Evolutionary conservation across 176 grass and related monocot genomes (phyloP).

Genomic region (Eragrostis nindensis): DNA sequence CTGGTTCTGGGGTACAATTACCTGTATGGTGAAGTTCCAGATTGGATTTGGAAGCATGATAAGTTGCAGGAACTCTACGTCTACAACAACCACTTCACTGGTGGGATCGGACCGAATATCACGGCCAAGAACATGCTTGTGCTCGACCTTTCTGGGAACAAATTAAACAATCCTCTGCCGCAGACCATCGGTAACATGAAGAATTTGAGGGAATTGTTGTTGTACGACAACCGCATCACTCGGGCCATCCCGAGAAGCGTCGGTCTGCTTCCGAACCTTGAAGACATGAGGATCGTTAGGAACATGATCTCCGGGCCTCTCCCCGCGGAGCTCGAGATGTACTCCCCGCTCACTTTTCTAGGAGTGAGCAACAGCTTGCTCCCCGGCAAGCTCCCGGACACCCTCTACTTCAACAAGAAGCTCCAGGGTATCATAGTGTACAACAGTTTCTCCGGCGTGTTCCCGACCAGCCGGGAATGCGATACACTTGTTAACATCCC

Average conservation of each 20-base stretch:
- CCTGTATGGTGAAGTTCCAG: constrained; percentile 53
- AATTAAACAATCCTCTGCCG: constrained; percentile 55
- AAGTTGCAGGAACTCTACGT: constrained; percentile 41
- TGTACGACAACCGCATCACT: constrained; percentile 58
- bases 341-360: constrained; percentile 57
- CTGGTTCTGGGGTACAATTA: constrained; percentile 40
- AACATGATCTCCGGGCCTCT: constrained; percentile 62
- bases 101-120: constrained; percentile 37
- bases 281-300: constrained; percentile 42
- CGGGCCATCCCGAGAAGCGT: constrained; percentile 61
- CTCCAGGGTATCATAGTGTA: constrained; percentile 52
- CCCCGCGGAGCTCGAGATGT: constrained; percentile 58
- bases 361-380: constrained; percentile 58
- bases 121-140: constrained; percentile 24
- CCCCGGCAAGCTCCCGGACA: constrained; percentile 48
- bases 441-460: constrained; percentile 55
- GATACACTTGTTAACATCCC: constrained; percentile 26
- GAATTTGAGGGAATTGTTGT: constrained; percentile 39
- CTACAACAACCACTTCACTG: constrained; percentile 39
- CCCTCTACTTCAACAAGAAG: constrained; percentile 45
- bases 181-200: constrained; percentile 44
- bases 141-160: constrained; percentile 57
- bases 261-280: constrained; percentile 44
- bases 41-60: constrained; percentile 41
- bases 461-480: constrained; percentile 48